These are phyloP conservation scores for Marasmius oreades DNA, from an alignment of 1,284 basidiomycete species.

Conservation along the genomic window DNA sequence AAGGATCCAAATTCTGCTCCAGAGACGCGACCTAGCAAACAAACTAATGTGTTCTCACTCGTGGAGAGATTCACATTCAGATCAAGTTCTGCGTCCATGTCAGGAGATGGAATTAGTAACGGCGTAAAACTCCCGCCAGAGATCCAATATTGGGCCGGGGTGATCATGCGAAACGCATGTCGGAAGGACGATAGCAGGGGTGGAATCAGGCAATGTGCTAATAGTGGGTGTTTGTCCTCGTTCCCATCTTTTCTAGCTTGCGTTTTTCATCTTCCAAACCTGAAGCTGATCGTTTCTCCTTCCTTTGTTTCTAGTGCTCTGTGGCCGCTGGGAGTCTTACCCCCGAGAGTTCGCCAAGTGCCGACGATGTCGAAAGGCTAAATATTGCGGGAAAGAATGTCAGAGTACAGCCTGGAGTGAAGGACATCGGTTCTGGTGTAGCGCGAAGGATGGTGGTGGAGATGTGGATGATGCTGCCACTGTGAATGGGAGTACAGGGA, in stretches of 20 bases:
- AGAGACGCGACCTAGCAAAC: constrained; percentile 29
- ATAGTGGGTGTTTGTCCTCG: constrained; percentile 57
- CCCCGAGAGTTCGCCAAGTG: constrained; percentile 98
- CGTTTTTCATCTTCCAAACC: not conserved
- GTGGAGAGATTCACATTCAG: constrained; percentile 97
- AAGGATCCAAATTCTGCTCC: constrained; percentile 21
- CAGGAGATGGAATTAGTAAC: constrained; percentile 49
- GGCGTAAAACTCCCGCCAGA: constrained; percentile 75
- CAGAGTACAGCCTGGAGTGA: constrained; percentile 97
- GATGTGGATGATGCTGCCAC: constrained; percentile 35
- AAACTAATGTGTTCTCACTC: constrained; percentile 91
- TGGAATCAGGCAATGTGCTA: constrained; percentile 96
- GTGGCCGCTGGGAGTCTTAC: constrained; percentile 91
- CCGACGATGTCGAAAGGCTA: constrained; percentile 92
- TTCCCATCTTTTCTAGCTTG: too few species aligned
- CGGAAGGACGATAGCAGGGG: constrained; percentile 92
- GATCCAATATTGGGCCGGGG: constrained; percentile 99
- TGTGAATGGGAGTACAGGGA: not conserved
- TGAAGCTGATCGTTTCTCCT: not conserved
- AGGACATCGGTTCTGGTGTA: constrained; percentile 92
- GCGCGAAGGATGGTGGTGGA: constrained; percentile 64
- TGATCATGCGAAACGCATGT: constrained; percentile 99
- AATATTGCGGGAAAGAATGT: constrained; percentile 98
- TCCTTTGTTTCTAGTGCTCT: constrained; percentile 64
- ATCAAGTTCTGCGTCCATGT: constrained; percentile 76